Evolutionary conservation across 169 alveolate genomes (phyloP), one percentile per base, ranked within the genome.

Genomic region (Plasmodium gonderi): DNA sequence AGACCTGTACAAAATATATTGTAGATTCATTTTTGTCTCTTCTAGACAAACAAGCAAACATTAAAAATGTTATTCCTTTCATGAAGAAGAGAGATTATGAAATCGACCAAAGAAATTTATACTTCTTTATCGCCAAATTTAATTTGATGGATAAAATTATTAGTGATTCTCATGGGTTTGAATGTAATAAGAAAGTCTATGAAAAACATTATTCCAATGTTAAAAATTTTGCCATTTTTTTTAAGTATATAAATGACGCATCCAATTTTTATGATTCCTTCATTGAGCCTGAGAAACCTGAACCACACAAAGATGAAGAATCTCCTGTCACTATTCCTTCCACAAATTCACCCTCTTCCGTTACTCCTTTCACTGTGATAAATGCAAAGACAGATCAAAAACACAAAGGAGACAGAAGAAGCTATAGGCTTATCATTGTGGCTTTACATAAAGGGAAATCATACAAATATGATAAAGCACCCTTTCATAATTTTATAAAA

Each of bases 121-220:
- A 83, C 26, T 83, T 83, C 40, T 83, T 83, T 60, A 83, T 83
- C 26, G 54, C 92, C 1, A 69, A 51, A 12, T 42, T 83, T 49
- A 83, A 83, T 33, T 72, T 83, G 36, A 69, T 83, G 92, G 92
- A 83, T 12, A 83, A 83, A 68, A 74, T 83, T 83, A 60, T 83
- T 72, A 83, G 92, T 36, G 92, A 83, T 31, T 68, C 92, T 0
- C 82, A 83, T 83, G 92, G 92, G 12, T 83, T 83, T 76, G 83
- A 83, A 36, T 83, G 92, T 29, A 83, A 83, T 44, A 44, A 72
- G 9, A 83, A 83, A 11, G 8, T 76, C 17, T 83, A 60, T 29
- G 92, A 83, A 29, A 69, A 49, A 51, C 47, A 33, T 38, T 45
- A 26, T 29, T 45, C 92, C n/a, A 83, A 83, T 33, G 38, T 64